Evolutionary conservation across 106 monocot species (phyloP), one percentile per base, ranked within the genome.

Genomic region (Xerophyta viscosa): DNA sequence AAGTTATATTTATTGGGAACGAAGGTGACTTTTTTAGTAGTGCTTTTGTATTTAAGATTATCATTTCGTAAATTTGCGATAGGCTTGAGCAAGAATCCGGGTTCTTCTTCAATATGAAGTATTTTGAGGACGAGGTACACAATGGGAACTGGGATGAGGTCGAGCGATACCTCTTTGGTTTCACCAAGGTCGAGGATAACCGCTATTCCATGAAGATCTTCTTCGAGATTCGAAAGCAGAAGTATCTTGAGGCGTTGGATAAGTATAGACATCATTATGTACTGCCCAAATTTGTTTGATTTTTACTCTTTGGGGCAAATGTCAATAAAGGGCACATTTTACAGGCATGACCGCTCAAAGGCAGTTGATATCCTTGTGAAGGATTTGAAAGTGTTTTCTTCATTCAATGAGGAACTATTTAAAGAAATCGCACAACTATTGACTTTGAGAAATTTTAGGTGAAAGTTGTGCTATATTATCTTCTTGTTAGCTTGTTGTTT

Each of bases 361-460:
- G 84, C 75, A 0, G 79, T 84, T 42, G 84, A 79, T 14, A 74
- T 84, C 29, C 79, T 79, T 55, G 75, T 71, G 44, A 84, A 84
- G 68, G 84, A 84, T 66, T 58, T 84, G 71, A 84, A 76, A 61
- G 84, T 79, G 18, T 79, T 84, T 62, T 52, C 84, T 3, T 76
- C 84, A 24, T 72, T 65, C 37, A 71, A 79, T 61, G 79, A 79
- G 58, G 79, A 84, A 29, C 46, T 84, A 14, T 76, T 62, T 44
- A 79, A 84, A 58, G 84, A 84, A 42, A 79, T 84, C 39, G 72
- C 84, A 13, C 79, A 84, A 37, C 84, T 84, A 36, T 41, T 84
- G 61, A 76, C 79, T 4, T 46, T 84, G 52, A 75, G 79, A 29
- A 94, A 94, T 68, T 88, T 94, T 57, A 88, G 94, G 94, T 84